A percentile compares a stretch with the other conserved stretches of the same genome.
phyloP scores from a whole-genome alignment of 805 yeast genomes.

The Metschnikowia drakensbergensis region DNA sequence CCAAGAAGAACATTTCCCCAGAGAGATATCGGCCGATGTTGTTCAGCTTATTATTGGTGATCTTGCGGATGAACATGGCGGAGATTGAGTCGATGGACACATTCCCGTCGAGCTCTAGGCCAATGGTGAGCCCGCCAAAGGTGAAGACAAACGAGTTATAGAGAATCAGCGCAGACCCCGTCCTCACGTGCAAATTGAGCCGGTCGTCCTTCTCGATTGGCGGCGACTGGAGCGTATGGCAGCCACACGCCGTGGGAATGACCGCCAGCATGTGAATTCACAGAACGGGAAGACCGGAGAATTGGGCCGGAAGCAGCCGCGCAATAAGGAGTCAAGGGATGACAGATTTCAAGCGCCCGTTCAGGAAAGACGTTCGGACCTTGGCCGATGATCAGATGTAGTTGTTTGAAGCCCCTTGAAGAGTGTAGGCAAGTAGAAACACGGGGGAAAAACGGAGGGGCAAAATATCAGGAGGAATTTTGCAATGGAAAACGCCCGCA shows the following conservation, averaged over 20 bases:
- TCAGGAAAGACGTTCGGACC: no score
- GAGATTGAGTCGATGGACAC: constrained; percentile 40
- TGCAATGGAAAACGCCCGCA: background rate
- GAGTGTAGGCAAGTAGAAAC: background rate
- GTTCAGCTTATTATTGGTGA: constrained; percentile 23
- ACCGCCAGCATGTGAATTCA: constrained; percentile 42
- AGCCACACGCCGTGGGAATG: constrained; percentile 60
- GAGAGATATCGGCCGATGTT: constrained; percentile 45
- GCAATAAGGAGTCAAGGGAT: no score
- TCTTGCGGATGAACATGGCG: constrained; percentile 32
- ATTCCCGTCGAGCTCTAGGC: constrained; percentile 42
- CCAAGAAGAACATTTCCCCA: constrained; percentile 59
- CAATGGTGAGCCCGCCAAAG: constrained; percentile 65
- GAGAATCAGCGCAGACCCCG: constrained; percentile 62
- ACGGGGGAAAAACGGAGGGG: no score
- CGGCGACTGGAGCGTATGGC: constrained; percentile 57
- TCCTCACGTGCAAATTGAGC: constrained; percentile 53
- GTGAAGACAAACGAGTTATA: constrained; percentile 59
- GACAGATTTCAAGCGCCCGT: no score
- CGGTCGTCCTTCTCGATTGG: constrained; percentile 51
- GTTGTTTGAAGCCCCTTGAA: background rate
- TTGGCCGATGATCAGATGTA: background rate
- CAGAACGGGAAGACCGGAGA: no score
- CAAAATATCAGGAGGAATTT: no score
- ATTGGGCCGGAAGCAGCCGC: no score